phyloP scores from a whole-genome alignment of 495 filamentous ascomycete species.

The Pseudevernia furfuracea region DNA sequence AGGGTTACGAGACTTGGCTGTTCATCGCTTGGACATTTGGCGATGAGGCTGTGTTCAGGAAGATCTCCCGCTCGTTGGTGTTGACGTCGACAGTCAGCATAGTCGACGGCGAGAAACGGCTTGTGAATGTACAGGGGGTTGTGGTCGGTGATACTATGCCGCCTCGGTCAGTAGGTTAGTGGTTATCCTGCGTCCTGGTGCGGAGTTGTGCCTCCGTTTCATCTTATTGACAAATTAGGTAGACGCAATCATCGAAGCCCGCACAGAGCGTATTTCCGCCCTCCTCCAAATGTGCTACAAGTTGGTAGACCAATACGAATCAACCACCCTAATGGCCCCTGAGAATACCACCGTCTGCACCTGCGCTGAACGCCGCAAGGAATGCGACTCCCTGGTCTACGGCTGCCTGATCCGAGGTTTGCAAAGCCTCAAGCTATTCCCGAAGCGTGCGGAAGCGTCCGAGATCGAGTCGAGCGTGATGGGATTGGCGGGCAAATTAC shows the following conservation, averaged over 20 bases:
- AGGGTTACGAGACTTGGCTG: neutral
- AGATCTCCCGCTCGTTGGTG: neutral
- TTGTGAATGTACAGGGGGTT: neutral
- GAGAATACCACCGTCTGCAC: neutral
- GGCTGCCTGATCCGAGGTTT: neutral
- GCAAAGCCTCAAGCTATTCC: neutral
- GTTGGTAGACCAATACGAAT: neutral
- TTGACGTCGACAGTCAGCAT: neutral
- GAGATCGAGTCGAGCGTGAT: neutral
- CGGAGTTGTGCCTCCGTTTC: neutral
- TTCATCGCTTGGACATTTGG: constrained; percentile 13
- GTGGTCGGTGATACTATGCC: neutral
- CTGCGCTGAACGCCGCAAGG: rapidly evolving
- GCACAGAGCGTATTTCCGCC: neutral
- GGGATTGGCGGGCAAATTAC: neutral
- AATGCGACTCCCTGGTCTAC: neutral
- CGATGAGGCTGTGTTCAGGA: neutral
- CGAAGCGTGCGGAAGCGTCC: neutral
- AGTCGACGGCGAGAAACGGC: neutral
- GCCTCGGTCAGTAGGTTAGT: neutral
- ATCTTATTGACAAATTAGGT: neutral
- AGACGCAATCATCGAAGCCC: neutral
- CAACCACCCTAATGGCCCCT: neutral
- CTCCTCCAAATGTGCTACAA: neutral
- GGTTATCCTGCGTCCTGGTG: too few relatives aligned